Conservation (phyloP, 1,284 basidiomycete species). For the Ceratobasidium sp. region DNA sequence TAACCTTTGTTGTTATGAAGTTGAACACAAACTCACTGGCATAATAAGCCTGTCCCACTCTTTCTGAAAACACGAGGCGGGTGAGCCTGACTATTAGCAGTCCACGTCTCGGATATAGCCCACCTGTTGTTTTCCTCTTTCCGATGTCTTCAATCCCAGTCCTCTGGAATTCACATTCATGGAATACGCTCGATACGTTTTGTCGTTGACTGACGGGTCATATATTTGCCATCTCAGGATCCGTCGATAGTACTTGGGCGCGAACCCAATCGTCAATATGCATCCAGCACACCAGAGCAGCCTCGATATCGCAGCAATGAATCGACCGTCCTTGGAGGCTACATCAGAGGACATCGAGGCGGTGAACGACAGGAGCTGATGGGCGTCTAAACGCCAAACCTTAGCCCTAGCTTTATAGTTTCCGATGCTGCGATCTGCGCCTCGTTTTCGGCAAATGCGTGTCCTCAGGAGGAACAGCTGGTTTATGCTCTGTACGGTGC, state of each 20-base stretch:
- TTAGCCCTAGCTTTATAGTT: too few species aligned
- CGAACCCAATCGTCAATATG: constrained; percentile 2
- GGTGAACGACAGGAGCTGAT: too few species aligned
- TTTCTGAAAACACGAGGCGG: not conserved
- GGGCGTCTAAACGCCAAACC: too few species aligned
- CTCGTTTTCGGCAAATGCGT: too few species aligned
- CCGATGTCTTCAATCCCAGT: constrained; percentile 8
- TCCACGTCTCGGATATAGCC: not conserved
- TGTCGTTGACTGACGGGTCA: not conserved
- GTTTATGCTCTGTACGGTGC: too few species aligned
- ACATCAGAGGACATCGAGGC: too few species aligned
- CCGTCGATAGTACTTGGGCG: not conserved
- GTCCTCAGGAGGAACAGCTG: too few species aligned
- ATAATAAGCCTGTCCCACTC: constrained; percentile 28
- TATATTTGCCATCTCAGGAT: not conserved
- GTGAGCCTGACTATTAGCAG: not conserved
- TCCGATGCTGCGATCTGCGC: too few species aligned
- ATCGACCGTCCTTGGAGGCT: too few species aligned
- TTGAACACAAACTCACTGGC: not conserved
- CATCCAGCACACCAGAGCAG: not conserved
- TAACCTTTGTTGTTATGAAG: not conserved
- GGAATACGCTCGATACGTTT: not conserved
- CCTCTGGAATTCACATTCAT: not conserved
- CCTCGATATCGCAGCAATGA: too few species aligned
- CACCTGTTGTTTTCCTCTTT: constrained; percentile 6